phyloP scores from a whole-genome alignment of 2,329 filamentous ascomycete species.

The Didymella glomerata region DNA sequence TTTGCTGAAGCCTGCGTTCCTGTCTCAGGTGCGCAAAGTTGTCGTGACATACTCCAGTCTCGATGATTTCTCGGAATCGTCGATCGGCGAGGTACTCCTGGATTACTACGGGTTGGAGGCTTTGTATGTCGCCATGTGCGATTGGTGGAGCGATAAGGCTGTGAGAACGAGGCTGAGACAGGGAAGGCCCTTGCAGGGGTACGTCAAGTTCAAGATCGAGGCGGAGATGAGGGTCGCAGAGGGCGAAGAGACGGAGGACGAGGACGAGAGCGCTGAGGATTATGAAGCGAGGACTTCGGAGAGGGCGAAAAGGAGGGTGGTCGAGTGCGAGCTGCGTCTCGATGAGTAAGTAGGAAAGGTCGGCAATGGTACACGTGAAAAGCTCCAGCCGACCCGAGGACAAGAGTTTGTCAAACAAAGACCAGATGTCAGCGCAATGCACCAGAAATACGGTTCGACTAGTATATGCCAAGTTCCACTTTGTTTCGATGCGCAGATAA shows the following conservation, averaged over 20 bases:
- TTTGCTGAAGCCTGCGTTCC: constrained; percentile 2
- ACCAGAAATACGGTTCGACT: too few species aligned
- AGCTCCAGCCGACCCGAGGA: background rate
- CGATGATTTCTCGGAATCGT: background rate
- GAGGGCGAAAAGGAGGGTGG: background rate
- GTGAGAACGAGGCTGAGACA: background rate
- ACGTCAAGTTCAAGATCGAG: background rate
- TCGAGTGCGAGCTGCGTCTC: constrained; percentile 7
- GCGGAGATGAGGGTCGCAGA: background rate
- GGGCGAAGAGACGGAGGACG: background rate
- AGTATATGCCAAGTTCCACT: too few species aligned
- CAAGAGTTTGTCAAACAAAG: background rate
- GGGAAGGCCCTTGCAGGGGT: background rate
- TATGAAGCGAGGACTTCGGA: background rate
- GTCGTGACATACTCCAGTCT: background rate
- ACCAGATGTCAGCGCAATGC: too few species aligned
- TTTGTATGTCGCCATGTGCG: constrained; percentile 25
- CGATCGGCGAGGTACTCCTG: background rate
- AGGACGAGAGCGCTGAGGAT: background rate
- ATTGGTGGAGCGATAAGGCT: constrained; percentile 11
- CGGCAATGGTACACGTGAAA: background rate
- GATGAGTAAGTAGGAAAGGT: background rate
- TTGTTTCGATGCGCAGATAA: too few species aligned
- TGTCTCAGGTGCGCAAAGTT: background rate
- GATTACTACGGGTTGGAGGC: constrained; percentile 9